Evolutionary conservation across 2,329 filamentous ascomycete species (phyloP).

Genomic region (Aspergillus pseudoterreus): DNA sequence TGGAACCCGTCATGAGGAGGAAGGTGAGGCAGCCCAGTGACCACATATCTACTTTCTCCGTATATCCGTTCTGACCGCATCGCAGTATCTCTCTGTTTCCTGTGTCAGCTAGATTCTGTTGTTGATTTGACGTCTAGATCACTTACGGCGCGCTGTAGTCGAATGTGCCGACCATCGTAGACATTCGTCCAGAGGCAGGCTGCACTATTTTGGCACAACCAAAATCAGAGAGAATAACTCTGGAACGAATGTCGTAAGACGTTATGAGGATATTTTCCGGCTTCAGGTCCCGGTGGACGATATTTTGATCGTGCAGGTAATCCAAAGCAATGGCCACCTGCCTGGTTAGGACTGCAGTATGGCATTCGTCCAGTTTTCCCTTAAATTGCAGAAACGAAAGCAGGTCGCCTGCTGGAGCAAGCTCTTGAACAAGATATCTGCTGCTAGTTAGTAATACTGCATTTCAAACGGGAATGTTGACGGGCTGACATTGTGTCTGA

Average conservation of each 20-base stretch:
- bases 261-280: constrained; percentile 62
- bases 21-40: constrained; percentile 56
- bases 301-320: constrained; percentile 53
- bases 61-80: constrained; percentile 45
- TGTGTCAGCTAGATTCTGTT: background rate
- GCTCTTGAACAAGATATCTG: constrained; percentile 60
- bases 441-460: background rate
- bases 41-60: constrained; percentile 60
- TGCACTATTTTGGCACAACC: constrained; percentile 48
- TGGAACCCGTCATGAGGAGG: constrained; percentile 47
- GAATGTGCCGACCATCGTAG: constrained; percentile 51
- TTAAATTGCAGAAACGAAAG: constrained; percentile 56
- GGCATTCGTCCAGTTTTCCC: constrained; percentile 45
- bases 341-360: constrained; percentile 52
- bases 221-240: constrained; percentile 60
- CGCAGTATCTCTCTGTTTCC: constrained; percentile 22
- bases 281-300: constrained; percentile 62
- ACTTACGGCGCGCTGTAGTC: constrained; percentile 59
- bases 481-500: constrained; percentile 47
- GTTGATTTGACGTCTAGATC: background rate
- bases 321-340: constrained; percentile 57
- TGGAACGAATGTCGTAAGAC: constrained; percentile 46
- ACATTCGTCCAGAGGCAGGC: constrained; percentile 44
- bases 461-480: background rate
- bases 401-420: constrained; percentile 58